Percentiles rank a stretch among this genome's conserved stretches.
Conservation (phyloP, 306 rosid species). For the Fragaria nilgerrensis region DNA sequence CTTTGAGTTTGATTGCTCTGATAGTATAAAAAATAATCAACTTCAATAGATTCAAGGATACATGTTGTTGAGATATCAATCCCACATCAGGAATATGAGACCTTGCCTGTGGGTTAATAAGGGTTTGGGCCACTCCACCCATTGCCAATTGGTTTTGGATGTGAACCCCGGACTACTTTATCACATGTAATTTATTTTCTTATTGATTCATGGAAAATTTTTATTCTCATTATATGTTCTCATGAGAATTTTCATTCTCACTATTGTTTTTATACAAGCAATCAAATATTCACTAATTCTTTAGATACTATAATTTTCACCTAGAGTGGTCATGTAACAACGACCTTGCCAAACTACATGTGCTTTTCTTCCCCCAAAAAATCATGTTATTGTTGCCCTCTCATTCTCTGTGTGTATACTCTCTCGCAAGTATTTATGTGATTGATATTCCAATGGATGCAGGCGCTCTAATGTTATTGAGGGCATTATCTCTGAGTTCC, state of each 20-base stretch:
- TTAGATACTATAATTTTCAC: neutral
- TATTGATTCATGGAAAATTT: neutral
- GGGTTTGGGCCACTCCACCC: too few relatives aligned
- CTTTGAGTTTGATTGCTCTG: neutral
- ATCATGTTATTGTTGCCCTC: neutral
- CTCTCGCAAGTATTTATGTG: slow-evolving; percentile 22
- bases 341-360: neutral
- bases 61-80: too few relatives aligned
- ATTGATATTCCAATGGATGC: slow-evolving; percentile 31
- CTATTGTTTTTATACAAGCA: neutral
- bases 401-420: neutral
- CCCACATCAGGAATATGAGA: too few relatives aligned
- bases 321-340: neutral
- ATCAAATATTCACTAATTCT: neutral
- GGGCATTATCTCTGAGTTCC: slow-evolving; percentile 58
- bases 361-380: neutral
- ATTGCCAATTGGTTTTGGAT: too few relatives aligned
- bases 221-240: neutral
- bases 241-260: neutral
- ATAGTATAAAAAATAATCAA: neutral
- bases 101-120: too few relatives aligned
- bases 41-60: neutral
- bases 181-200: neutral
- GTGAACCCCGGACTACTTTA: too few relatives aligned
- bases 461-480: slow-evolving; percentile 72